Conservation (phyloP, 2,329 filamentous ascomycete genomes). For the Diplodia intermedia region DNA sequence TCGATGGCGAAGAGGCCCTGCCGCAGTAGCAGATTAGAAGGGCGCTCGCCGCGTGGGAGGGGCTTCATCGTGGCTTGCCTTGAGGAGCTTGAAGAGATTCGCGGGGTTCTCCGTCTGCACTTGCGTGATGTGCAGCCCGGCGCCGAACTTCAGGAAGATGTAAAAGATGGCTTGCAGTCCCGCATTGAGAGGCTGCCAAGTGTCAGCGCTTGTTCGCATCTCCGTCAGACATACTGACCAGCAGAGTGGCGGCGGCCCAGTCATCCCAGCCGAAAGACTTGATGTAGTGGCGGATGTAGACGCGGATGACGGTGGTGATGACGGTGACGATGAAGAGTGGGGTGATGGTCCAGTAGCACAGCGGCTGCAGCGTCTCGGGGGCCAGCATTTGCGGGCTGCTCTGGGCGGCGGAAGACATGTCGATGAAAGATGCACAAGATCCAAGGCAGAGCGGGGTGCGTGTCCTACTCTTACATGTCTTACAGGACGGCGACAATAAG, state of each 20-base stretch:
- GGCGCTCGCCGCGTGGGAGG: not conserved
- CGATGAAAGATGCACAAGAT: too few relatives aligned
- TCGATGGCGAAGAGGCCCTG: constrained; percentile 44
- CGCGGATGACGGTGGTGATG: constrained; percentile 35
- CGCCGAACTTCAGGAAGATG: constrained; percentile 38
- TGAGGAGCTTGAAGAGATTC: not conserved
- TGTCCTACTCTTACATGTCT: not conserved
- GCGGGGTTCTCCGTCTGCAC: not conserved
- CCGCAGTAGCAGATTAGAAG: not conserved
- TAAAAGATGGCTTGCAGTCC: constrained; percentile 38
- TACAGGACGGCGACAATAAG: too few relatives aligned
- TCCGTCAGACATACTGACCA: constrained; percentile 27
- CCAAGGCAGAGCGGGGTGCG: too few relatives aligned
- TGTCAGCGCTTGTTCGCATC: not conserved
- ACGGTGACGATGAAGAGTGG: constrained; percentile 36
- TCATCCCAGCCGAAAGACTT: constrained; percentile 38
- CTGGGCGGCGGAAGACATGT: too few relatives aligned
- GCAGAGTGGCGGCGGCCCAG: constrained; percentile 35
- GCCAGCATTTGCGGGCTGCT: not conserved
- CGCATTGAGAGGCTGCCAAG: constrained; percentile 34
- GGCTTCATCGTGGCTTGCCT: not conserved
- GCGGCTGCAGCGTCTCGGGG: constrained; percentile 35
- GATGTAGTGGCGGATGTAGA: constrained; percentile 36
- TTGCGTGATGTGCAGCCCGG: constrained; percentile 23
- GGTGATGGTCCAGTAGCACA: constrained; percentile 38